These are phyloP conservation scores for Veloboletus limbatus DNA, from an alignment of 1,284 basidiomycete species.

Conservation along the genomic window DNA sequence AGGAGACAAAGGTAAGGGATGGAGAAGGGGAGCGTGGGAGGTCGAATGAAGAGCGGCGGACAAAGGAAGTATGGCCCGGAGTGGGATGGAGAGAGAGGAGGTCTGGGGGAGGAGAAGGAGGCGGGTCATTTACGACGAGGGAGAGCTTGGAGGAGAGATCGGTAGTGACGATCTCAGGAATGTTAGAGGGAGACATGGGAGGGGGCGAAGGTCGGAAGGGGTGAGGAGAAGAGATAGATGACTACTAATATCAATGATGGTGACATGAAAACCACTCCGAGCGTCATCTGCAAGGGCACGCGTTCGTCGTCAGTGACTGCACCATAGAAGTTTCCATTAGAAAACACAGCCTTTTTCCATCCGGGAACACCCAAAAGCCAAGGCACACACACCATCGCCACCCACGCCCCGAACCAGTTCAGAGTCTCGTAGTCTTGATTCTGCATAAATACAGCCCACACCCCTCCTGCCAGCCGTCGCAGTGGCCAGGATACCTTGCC, in stretches of 20 bases:
- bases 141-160: slow-evolving; percentile 34
- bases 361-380: slow-evolving; percentile 16
- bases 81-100: slow-evolving; percentile 24
- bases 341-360: slow-evolving; percentile 34
- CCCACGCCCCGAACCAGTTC: slow-evolving; percentile 5
- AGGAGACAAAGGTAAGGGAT: slow-evolving; percentile 37
- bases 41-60: slow-evolving; percentile 24
- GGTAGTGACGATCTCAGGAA: slow-evolving; percentile 37
- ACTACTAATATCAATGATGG: too few species aligned
- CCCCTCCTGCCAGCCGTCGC: too few species aligned
- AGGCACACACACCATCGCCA: slow-evolving; percentile 16
- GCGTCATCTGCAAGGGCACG: neutral
- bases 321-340: slow-evolving; percentile 28
- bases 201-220: neutral
- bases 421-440: neutral
- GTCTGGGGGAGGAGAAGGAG: neutral
- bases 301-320: neutral
- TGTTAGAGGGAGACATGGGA: slow-evolving; percentile 26
- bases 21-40: slow-evolving; percentile 28
- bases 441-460: neutral
- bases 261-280: neutral
- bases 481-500: too few species aligned
- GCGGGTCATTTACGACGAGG: slow-evolving; percentile 13
- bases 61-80: neutral
- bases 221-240: neutral